Conservation (phyloP, 257 asterid species). For the Handroanthus guayacan region DNA sequence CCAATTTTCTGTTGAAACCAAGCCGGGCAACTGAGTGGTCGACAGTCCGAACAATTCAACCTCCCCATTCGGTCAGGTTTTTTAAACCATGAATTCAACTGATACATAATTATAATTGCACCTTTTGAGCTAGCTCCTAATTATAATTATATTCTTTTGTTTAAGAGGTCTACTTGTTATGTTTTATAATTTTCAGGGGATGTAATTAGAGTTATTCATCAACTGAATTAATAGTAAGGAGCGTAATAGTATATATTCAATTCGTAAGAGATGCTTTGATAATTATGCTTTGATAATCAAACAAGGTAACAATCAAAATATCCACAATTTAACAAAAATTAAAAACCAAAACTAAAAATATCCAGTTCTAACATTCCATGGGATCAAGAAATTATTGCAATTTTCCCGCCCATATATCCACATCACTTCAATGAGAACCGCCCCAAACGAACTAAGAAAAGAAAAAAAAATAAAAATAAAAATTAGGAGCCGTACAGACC, state of each 20-base stretch:
- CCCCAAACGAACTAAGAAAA: conserved; percentile 31
- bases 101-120: too few species aligned
- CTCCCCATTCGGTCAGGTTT: too few species aligned
- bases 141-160: too few species aligned
- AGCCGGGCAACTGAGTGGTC: too few species aligned
- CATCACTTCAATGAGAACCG: conserved; percentile 35
- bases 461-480: not conserved
- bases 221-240: not conserved
- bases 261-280: conserved; percentile 8
- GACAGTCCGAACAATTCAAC: too few species aligned
- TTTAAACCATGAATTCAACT: too few species aligned
- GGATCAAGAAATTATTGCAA: conserved; percentile 37
- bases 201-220: too few species aligned
- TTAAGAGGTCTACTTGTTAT: too few species aligned
- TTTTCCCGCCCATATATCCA: conserved; percentile 40
- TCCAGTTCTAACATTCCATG: conserved; percentile 20
- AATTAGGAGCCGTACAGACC: conserved; percentile 34
- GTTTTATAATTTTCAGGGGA: too few species aligned
- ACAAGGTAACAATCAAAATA: conserved; percentile 15
- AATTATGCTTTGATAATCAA: conserved; percentile 1
- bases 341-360: not conserved
- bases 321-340: conserved; percentile 22
- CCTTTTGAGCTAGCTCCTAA: too few species aligned
- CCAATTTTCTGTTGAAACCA: too few species aligned
- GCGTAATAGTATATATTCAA: not conserved